Evolutionary conservation across 2,329 filamentous ascomycete genomes (phyloP).

Genomic region (Paecilomyces dactylethromorphus): DNA sequence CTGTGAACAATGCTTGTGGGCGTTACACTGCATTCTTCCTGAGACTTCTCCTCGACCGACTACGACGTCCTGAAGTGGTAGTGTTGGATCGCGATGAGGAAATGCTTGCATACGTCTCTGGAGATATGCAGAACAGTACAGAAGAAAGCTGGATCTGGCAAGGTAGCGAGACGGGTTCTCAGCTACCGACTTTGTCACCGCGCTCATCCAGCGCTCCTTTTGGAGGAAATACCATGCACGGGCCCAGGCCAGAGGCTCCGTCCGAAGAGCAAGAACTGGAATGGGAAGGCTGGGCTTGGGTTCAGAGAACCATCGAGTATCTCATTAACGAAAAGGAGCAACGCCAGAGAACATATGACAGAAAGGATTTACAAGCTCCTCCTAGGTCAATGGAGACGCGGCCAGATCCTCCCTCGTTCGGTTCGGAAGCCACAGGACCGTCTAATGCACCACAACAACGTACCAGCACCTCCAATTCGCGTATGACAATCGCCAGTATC

Average conservation of each 20-base stretch:
- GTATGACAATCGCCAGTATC: slow-evolving; percentile 43
- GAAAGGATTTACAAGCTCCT: slow-evolving; percentile 5
- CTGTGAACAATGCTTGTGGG: slow-evolving; percentile 71
- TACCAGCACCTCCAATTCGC: slow-evolving; percentile 27
- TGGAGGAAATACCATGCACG: slow-evolving; percentile 4
- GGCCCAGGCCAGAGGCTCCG: slow-evolving; percentile 24
- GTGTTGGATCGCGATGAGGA: slow-evolving; percentile 68
- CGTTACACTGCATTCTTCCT: slow-evolving; percentile 78
- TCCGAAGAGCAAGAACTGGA: slow-evolving; percentile 54
- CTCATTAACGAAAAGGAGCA: slow-evolving; percentile 41
- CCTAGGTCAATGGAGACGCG: slow-evolving; percentile 2
- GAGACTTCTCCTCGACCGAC: slow-evolving; percentile 54
- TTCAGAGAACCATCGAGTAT: slow-evolving; percentile 58
- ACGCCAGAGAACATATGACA: slow-evolving; percentile 11
- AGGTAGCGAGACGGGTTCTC: slow-evolving; percentile 47
- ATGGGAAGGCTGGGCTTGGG: slow-evolving; percentile 74
- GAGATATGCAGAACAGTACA: slow-evolving; percentile 74
- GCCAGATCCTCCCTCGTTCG: slow-evolving; percentile 12
- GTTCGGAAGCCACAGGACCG: slow-evolving; percentile 13
- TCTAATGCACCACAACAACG: slow-evolving; percentile 18
- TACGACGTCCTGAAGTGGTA: slow-evolving; percentile 36
- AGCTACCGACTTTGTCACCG: slow-evolving; percentile 20
- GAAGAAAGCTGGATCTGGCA: slow-evolving; percentile 82
- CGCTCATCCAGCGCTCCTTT: slow-evolving; percentile 9
- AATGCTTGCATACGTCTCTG: slow-evolving; percentile 76